These are phyloP conservation scores for Pholiota molesta DNA, from an alignment of 768 basidiomycete species.

Conservation along the genomic window DNA sequence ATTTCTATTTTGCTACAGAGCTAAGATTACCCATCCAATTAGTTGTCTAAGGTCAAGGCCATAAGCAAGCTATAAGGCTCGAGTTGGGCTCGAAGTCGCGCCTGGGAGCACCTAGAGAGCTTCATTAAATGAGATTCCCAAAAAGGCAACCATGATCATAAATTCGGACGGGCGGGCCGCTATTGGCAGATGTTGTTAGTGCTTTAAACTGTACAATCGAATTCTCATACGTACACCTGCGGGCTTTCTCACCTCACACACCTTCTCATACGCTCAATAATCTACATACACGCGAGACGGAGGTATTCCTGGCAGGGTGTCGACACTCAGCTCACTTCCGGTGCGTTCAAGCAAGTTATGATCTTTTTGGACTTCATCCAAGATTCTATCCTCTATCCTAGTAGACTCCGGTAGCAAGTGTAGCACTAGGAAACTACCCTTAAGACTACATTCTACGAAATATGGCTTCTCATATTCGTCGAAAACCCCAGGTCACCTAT, in stretches of 20 bases:
- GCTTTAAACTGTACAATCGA: not conserved
- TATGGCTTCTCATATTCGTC: slow-evolving; percentile 37
- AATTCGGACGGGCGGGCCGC: slow-evolving; percentile 5
- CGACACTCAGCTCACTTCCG: not conserved
- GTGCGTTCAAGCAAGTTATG: not conserved
- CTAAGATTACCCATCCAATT: not conserved
- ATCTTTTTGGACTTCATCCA: not conserved
- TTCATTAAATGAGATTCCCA: not conserved
- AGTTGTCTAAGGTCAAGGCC: not conserved
- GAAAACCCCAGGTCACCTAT: slow-evolving; percentile 62
- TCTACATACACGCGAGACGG: not conserved
- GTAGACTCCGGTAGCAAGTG: not conserved
- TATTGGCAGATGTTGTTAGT: slow-evolving; percentile 8
- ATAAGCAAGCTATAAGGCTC: too few species aligned
- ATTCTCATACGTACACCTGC: not conserved
- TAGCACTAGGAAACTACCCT: not conserved
- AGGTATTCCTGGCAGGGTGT: not conserved
- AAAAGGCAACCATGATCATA: not conserved
- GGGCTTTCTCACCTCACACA: not conserved
- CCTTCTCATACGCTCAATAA: not conserved
- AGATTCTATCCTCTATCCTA: not conserved
- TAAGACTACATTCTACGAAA: not conserved
- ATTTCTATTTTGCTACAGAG: not conserved
- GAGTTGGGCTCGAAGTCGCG: too few species aligned
- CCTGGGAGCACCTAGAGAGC: too few species aligned